Evolutionary conservation across 1,284 basidiomycete genomes (phyloP).

Genomic region (Inonotus obliquus): DNA sequence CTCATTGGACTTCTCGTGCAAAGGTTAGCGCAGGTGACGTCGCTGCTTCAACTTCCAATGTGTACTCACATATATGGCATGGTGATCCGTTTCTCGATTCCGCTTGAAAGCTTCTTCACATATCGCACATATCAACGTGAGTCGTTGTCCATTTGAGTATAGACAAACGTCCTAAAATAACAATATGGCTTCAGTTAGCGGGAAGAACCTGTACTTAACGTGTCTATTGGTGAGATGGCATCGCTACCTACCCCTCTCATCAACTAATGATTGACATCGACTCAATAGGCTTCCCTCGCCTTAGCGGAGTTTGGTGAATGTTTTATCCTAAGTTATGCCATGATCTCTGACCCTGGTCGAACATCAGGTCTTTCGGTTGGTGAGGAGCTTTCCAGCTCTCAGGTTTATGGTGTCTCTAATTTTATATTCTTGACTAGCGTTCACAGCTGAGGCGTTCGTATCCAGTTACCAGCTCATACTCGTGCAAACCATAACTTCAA

Average conservation of each 20-base stretch:
- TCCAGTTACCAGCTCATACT: background rate
- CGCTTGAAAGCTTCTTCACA: constrained; percentile 39
- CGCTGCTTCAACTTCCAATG: background rate
- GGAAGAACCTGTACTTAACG: constrained; percentile 38
- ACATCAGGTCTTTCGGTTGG: background rate
- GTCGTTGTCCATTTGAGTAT: constrained; percentile 20
- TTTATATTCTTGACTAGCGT: background rate
- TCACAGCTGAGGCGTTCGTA: background rate
- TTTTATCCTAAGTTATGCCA: background rate
- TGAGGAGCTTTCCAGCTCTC: background rate
- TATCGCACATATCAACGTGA: constrained; percentile 50
- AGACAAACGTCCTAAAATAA: background rate
- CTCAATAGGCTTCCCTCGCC: background rate
- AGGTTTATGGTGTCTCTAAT: background rate
- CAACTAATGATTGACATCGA: background rate
- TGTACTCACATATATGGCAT: background rate
- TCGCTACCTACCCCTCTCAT: background rate
- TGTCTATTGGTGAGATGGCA: constrained; percentile 33
- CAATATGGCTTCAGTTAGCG: constrained; percentile 38
- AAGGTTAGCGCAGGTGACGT: constrained; percentile 31
- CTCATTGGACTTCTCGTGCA: constrained; percentile 51
- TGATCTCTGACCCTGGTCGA: background rate
- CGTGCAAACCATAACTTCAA: background rate
- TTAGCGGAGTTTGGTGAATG: background rate
- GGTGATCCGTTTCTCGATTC: background rate